Evolutionary conservation across 345 rosid genomes (phyloP).

Genomic region (Euphorbia lathyris): DNA sequence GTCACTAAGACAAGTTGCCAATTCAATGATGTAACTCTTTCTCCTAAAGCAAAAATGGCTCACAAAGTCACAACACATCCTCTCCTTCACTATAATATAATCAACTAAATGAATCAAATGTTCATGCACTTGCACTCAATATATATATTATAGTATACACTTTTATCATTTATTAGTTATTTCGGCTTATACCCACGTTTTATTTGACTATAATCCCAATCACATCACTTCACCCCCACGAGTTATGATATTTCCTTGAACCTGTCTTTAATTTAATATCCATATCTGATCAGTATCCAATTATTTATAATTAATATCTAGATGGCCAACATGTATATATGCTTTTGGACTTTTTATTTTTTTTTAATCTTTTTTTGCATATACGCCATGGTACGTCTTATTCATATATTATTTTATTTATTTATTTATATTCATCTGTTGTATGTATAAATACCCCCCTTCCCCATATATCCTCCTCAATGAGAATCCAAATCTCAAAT

Average conservation of each 20-base stretch:
- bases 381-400: not conserved
- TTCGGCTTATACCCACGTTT: constrained; percentile 8
- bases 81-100: not conserved
- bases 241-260: constrained; percentile 6
- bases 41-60: too few relatives aligned
- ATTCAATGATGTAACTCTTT: too few relatives aligned
- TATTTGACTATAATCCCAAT: constrained; percentile 3
- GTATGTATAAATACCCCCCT: not conserved
- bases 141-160: too few relatives aligned
- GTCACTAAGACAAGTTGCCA: too few relatives aligned
- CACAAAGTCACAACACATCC: not conserved
- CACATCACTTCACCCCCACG: constrained; percentile 8
- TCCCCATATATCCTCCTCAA: not conserved
- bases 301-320: not conserved
- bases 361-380: too few relatives aligned
- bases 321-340: not conserved
- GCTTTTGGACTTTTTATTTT: not conserved
- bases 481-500: not conserved
- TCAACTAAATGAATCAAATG: not conserved
- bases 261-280: not conserved
- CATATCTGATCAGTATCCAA: not conserved
- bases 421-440: not conserved
- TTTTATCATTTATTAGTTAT: too few relatives aligned
- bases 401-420: not conserved
- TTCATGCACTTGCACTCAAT: constrained; percentile 11